Evolutionary conservation across 352 stramenopile genomes (phyloP), one percentile per base, ranked within the genome.

Genomic region (Globisporangium takayamanum): DNA sequence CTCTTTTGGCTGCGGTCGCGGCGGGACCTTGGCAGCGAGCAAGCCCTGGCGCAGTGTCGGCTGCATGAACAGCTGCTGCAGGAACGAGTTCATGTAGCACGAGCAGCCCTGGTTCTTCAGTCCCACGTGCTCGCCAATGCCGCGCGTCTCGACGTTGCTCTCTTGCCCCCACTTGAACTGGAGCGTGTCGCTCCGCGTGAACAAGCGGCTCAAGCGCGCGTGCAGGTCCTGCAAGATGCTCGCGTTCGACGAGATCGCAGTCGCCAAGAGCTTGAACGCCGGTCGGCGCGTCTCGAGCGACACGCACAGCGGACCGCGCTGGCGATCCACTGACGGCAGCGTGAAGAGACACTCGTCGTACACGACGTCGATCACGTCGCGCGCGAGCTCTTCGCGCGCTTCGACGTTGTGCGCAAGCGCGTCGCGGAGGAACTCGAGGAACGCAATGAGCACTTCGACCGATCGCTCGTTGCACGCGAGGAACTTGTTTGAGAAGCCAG

Each of bases 71-170:
- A 99, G 69, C 63, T 99, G 96, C 70, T 99, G 97, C 18, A 99
- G 74, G 18, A 99, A 92, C 1, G 95, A 99, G 68, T 99, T 99
- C 93, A 99, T 99, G 81, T 99, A 99, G 80, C 97, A 99, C 10
- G 97, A 99, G 69, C 95, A 99, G 50, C 97, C 97, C 66, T 99
- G 96, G 67, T 99, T 99, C 70, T 98, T 98, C 0, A 99, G 73
- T 2, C 97, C 97, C 15, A 96, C 91, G 49, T 94, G 76, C 50
- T 95, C 86, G 10, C 80, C 86, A 42, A 77, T 92, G 12, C 80
- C 82, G 30, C 86, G 76, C 8, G 84, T 89, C 64, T 93, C 83
- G 25, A 93, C 74, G 56, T 88, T 88, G 44, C 73, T 88, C 55
- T 95, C 84, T 71, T 94, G 86, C 6, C 79, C 82, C 86, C 86